Evolutionary conservation across 2,329 filamentous ascomycete species (phyloP).

Genomic region (Phyllosticta citrichinensis): DNA sequence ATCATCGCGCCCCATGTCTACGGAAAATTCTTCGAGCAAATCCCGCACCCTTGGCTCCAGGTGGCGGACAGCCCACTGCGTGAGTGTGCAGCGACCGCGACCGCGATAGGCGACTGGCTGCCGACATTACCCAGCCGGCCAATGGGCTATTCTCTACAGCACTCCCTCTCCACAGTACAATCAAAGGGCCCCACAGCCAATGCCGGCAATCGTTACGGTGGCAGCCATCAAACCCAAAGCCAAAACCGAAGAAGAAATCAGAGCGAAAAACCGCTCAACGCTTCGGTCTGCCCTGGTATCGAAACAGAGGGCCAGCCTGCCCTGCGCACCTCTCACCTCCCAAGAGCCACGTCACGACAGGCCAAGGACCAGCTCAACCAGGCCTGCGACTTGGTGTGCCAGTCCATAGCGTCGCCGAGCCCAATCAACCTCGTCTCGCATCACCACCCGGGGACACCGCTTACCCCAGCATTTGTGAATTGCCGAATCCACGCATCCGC

Average conservation of each 20-base stretch:
- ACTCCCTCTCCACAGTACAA: neutral
- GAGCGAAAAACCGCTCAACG: neutral
- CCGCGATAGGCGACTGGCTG: neutral
- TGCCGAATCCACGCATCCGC: neutral
- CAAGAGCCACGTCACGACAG: neutral
- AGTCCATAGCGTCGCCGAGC: neutral
- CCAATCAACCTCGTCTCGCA: neutral
- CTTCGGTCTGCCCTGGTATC: neutral
- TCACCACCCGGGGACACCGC: no score
- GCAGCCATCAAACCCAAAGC: neutral
- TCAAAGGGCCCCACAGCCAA: neutral
- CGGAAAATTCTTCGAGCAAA: neutral
- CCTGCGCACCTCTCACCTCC: neutral
- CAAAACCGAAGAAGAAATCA: neutral
- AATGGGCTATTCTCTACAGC: neutral
- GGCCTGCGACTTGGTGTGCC: neutral
- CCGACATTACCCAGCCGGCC: neutral
- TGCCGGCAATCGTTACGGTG: neutral
- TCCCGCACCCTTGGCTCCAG: neutral
- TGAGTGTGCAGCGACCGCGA: neutral
- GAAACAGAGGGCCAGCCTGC: neutral
- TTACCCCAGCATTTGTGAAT: neutral
- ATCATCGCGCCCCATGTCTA: neutral
- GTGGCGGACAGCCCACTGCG: neutral
- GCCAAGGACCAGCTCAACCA: neutral